These are phyloP conservation scores for Rhodofomes roseus DNA, from an alignment of 1,284 basidiomycete genomes.

Conservation along the genomic window DNA sequence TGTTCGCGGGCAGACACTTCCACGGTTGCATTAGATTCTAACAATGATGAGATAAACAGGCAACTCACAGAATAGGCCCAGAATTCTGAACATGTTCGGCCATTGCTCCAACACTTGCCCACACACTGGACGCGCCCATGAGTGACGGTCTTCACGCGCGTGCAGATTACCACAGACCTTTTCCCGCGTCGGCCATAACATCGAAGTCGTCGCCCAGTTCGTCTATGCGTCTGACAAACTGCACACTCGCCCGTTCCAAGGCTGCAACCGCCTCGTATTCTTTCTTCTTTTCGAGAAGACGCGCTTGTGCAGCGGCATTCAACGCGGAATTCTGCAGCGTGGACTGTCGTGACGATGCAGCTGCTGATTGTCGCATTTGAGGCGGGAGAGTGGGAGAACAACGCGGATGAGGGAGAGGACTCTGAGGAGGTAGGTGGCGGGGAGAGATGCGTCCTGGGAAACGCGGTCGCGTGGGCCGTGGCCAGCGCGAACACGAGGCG, in stretches of 20 bases:
- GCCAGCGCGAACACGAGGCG: conserved; percentile 2
- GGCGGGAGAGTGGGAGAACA: not conserved
- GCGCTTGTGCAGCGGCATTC: conserved; percentile 46
- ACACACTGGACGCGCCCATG: conserved; percentile 43
- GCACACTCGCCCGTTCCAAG: conserved; percentile 56
- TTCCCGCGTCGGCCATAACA: conserved; percentile 70
- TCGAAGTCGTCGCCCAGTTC: conserved; percentile 67
- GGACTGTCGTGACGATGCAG: conserved; percentile 47
- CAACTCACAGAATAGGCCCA: conserved; percentile 55
- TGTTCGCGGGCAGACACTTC: conserved; percentile 44
- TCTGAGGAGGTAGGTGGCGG: not conserved
- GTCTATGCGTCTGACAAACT: conserved; percentile 65
- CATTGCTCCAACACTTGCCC: conserved; percentile 76
- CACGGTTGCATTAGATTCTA: conserved; percentile 6
- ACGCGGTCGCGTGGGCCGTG: conserved; percentile 3
- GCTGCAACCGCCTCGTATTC: conserved; percentile 74
- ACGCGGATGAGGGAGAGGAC: not conserved
- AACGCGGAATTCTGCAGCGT: conserved; percentile 39
- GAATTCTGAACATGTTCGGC: conserved; percentile 77
- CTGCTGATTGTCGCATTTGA: conserved; percentile 55
- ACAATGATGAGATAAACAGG: conserved; percentile 18
- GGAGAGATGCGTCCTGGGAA: not conserved
- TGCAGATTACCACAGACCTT: conserved; percentile 38
- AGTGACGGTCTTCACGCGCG: not conserved
- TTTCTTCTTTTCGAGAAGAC: conserved; percentile 73